These are phyloP conservation scores for Didymella exigua DNA, from an alignment of 2,329 filamentous ascomycete species.

Conservation along the genomic window DNA sequence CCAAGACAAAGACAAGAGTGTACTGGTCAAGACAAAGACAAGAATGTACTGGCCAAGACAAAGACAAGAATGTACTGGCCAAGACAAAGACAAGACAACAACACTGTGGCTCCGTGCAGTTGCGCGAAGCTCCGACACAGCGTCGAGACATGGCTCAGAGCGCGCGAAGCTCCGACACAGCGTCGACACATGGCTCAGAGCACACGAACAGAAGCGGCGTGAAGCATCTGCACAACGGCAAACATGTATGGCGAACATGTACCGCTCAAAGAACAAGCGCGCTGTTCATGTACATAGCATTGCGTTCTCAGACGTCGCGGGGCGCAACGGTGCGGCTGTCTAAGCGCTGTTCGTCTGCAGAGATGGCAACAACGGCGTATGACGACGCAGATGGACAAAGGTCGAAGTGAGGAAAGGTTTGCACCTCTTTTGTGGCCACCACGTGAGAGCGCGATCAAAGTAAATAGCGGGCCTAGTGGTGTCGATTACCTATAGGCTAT, in stretches of 20 bases:
- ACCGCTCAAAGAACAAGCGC: not conserved
- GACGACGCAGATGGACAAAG: not conserved
- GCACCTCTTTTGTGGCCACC: not conserved
- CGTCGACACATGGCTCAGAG: not conserved
- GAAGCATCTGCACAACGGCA: not conserved
- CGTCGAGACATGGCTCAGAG: not conserved
- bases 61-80: constrained; percentile 5
- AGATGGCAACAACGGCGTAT: not conserved
- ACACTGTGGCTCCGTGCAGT: not conserved
- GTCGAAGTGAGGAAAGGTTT: no score
- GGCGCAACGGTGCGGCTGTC: not conserved
- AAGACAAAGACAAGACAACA: constrained; percentile 7
- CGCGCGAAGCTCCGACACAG: not conserved
- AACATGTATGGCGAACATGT: not conserved
- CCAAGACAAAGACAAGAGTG: not conserved
- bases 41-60: no score
- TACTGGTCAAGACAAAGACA: not conserved
- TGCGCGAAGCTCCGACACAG: not conserved
- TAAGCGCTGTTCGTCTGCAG: not conserved
- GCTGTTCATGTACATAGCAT: not conserved
- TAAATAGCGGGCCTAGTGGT: no score
- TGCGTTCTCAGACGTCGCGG: not conserved
- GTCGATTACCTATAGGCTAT: no score
- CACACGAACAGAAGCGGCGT: no score
- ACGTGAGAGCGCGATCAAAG: constrained; percentile 2